Evolutionary conservation across 257 asterid genomes (phyloP).

Genomic region (Nicotiana paniculata): DNA sequence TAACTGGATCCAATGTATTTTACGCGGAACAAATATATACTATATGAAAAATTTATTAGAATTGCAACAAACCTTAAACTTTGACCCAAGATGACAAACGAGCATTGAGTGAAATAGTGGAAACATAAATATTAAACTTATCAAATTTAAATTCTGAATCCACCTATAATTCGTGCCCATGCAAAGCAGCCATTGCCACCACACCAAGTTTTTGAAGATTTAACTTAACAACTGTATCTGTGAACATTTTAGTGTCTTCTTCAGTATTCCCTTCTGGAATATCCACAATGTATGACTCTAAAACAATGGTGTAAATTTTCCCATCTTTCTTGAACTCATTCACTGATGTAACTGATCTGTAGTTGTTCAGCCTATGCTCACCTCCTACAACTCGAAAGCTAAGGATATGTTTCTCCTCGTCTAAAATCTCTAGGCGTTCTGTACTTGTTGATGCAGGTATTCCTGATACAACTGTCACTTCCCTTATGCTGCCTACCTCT

Average conservation of each 20-base stretch:
- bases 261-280: constrained; percentile 86
- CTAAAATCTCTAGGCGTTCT: constrained; percentile 80
- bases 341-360: constrained; percentile 67
- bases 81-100: not conserved
- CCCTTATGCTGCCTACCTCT: constrained; percentile 77
- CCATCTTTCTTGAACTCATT: constrained; percentile 42
- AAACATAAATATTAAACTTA: not conserved
- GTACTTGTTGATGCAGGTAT: constrained; percentile 90
- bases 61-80: not conserved
- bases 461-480: constrained; percentile 82
- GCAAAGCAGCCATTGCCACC: constrained; percentile 54
- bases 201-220: constrained; percentile 75
- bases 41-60: not conserved
- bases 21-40: not conserved
- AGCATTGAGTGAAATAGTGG: not conserved
- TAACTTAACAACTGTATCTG: constrained; percentile 78
- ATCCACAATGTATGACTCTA: constrained; percentile 82
- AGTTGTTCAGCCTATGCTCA: constrained; percentile 73
- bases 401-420: constrained; percentile 52
- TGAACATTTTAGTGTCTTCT: constrained; percentile 79
- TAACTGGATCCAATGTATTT: not conserved
- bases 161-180: constrained; percentile 16
- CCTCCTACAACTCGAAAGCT: constrained; percentile 90
- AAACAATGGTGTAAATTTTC: constrained; percentile 41
- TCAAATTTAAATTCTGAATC: not conserved